Base-by-base conservation (phyloP, 2,329 filamentous ascomycete species). In the Ceratocystis lukuohia region DNA sequence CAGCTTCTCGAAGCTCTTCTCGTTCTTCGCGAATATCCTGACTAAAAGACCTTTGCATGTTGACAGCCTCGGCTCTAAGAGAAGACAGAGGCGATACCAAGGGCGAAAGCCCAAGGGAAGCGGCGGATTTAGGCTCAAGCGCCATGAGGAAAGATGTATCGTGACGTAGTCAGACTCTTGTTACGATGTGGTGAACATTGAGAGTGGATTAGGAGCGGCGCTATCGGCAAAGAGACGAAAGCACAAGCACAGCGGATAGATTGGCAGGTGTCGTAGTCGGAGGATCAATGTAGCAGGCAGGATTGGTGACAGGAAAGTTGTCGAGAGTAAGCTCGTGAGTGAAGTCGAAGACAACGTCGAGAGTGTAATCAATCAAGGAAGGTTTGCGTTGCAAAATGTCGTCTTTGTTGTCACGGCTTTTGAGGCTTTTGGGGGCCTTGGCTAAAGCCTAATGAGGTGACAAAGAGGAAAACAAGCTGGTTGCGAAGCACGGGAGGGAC, bases 11-110 rank as follows among this genome's bases (percentile, higher is more conserved):
- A 71, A 99, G 82, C 74, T 97, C 93, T 74, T 96, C 89, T 69
- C 92, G 85, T 78, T 97, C 91, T 73, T 95, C 91, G 71, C 90
- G 87, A 72, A 97, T 96, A 74, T 96, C 87, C 76, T 91, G 86
- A 76, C 89, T 96, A 70, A 94, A 79, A 12, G 90, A 82, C 67
- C 85, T 78, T 74, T 84, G 81, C 84, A 87, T 86, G 62, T 75
- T 73, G 68, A 77, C 76, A 69, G 78, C 76, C 70, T 80, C 77
- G 63, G 76, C 77, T 70, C 82, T 77, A 66, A 85, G 77, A 69
- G 79, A 78, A 71, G 77, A 75, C 70, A 84, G 78, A 69, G 78
- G 59, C 3, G 61, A 53, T 28, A 61, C 44, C 64, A 66, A 44
- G 53, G 67, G 64, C 46, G 63, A 65, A 28, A 50, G 63, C 46